Conservation (phyloP, 768 basidiomycete species). For the Lactarius pseudohatsudake region DNA sequence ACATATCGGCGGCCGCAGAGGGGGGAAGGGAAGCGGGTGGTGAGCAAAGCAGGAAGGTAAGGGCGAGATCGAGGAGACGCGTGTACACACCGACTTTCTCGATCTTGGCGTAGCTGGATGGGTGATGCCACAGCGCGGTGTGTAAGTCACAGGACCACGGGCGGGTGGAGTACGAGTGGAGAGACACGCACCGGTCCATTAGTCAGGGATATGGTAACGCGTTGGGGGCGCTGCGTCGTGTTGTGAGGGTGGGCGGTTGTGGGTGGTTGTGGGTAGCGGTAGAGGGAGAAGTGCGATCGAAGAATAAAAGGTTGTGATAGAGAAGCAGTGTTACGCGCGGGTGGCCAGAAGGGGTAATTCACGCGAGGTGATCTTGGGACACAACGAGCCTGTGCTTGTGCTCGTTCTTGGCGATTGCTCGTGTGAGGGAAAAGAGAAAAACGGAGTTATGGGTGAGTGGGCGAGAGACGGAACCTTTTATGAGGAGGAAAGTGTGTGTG, state of each 20-base stretch:
- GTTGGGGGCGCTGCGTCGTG: neutral
- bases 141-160: neutral
- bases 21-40: no score
- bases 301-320: conserved; percentile 2
- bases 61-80: neutral
- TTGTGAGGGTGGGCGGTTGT: neutral
- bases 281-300: neutral
- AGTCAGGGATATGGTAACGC: neutral
- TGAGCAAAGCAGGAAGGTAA: no score
- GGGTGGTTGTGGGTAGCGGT: neutral
- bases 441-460: neutral
- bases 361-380: neutral
- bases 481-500: neutral
- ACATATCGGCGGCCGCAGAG: no score
- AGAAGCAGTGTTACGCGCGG: neutral
- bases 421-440: neutral
- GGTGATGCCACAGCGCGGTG: neutral
- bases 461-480: neutral
- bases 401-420: neutral
- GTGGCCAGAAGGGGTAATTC: neutral
- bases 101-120: conserved; percentile 84
- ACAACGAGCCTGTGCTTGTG: neutral
- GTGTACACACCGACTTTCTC: conserved; percentile 92
- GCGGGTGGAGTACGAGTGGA: neutral
- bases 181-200: conserved; percentile 27